Base-by-base conservation (phyloP, 78 protist species). In the Dictyostelium brefeldianum region DNA sequence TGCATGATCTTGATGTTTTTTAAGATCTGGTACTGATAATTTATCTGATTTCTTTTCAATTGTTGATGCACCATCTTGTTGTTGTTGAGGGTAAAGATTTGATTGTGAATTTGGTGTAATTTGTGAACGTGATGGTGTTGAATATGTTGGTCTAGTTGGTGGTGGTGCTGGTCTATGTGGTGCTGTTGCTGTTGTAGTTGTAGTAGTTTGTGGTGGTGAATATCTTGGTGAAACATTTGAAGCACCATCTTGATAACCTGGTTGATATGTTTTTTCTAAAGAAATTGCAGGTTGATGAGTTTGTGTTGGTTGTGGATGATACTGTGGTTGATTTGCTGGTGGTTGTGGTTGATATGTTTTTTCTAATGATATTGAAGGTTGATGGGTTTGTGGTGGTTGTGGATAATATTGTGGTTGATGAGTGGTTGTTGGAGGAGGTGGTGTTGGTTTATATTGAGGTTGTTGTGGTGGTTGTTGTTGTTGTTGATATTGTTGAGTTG, bases 121-220 rank as follows among this genome's bases (percentile, higher is more conserved):
- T 15, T 27, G 75, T 6, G 6, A 9, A n/a, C 22, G 69, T 67
- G 7, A 20, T 67, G 6, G 75, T 67, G 27, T n/a, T n/a, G 75
- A 53, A 41, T 17, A 27, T 43, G 56, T 6, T 71, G 18, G n/a
- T 71, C 20, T 50, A 41, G 36, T 56, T 27, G 85, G 73, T 59
- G 85, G 75, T 80, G 57, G 47, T 80, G 71, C 50, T 8, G 71
- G 71, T 22, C 50, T 25, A n/a, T 56, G 85, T 59, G 48, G 74
- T 48, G 36, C 27, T 59, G 36, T 47, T 41, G 80, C 9, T 12
- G 80, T 20, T 17, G 48, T 31, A 4, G 77, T 29, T 8, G 74
- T 80, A n/a, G 29, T 31, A 1, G 18, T 69, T 29, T 4, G 3
- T 69, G 25, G 10, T 51, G 59, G 81, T 20, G 10, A 22, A n/a